Evolutionary conservation across 768 basidiomycete species (phyloP).

Genomic region (Dentipellis fragilis): DNA sequence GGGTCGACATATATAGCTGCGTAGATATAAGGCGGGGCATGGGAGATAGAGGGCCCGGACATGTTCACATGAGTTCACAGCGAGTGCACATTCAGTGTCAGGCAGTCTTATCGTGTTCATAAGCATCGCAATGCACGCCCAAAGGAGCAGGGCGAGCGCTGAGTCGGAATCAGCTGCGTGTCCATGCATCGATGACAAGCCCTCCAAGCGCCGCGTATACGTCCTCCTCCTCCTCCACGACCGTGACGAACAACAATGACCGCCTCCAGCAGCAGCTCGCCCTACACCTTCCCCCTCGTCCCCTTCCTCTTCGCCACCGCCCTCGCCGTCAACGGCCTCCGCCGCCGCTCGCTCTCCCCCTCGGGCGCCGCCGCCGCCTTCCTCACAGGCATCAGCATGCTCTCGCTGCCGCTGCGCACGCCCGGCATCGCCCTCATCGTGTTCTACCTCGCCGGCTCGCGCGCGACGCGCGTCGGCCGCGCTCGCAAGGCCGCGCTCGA

Average conservation of each 20-base stretch:
- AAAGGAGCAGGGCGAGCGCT: no score
- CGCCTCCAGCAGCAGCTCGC: no score
- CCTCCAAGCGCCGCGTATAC: no score
- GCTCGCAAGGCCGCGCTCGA: constrained; percentile 65
- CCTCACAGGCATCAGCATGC: constrained; percentile 60
- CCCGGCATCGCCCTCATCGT: constrained; percentile 61
- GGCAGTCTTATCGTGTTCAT: no score
- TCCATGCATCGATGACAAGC: no score
- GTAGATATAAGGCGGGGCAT: no score
- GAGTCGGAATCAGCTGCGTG: no score
- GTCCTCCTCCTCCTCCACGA: not conserved
- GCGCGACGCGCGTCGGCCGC: constrained; percentile 83
- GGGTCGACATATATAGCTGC: no score
- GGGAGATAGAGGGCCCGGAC: no score
- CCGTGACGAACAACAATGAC: not conserved
- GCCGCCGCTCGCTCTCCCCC: constrained; percentile 64
- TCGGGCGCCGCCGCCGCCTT: constrained; percentile 74
- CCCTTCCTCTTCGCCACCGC: constrained; percentile 39
- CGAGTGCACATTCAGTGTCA: no score
- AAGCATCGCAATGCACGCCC: no score
- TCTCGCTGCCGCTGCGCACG: constrained; percentile 55
- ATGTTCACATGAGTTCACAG: no score
- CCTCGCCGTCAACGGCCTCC: constrained; percentile 58
- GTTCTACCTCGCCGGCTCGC: constrained; percentile 73
- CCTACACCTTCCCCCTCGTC: constrained; percentile 8